Conservation (phyloP, 2,329 filamentous ascomycete species). For the Colletotrichum aenigma region DNA sequence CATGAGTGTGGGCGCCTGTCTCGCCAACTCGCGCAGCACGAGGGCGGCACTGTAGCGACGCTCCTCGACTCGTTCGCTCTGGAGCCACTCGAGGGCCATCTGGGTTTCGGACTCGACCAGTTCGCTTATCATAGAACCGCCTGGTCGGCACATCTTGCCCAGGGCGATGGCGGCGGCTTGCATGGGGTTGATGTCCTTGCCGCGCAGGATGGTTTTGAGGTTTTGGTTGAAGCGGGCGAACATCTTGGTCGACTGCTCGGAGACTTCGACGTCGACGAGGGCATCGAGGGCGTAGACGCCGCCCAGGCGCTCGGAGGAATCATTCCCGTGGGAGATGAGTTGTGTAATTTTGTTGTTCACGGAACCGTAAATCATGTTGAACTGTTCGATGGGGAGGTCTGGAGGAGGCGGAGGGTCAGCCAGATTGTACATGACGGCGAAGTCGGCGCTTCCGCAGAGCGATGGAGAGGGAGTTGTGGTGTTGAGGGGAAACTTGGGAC, state of each 20-base stretch:
- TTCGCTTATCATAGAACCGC: constrained; percentile 92
- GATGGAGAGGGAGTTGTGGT: background rate
- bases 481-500: background rate
- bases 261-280: constrained; percentile 94
- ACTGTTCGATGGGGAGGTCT: constrained; percentile 84
- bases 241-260: constrained; percentile 84
- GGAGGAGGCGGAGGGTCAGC: constrained; percentile 6
- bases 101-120: constrained; percentile 97
- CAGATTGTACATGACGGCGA: background rate
- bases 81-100: constrained; percentile 94
- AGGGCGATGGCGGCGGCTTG: constrained; percentile 87
- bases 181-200: constrained; percentile 91
- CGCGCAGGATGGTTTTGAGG: constrained; percentile 84
- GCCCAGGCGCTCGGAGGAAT: constrained; percentile 86
- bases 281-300: constrained; percentile 91
- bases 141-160: constrained; percentile 88
- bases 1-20: constrained; percentile 92
- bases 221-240: constrained; percentile 94
- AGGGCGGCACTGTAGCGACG: constrained; percentile 92
- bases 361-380: constrained; percentile 62
- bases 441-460: background rate
- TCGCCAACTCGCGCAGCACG: constrained; percentile 86
- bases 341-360: constrained; percentile 63
- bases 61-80: constrained; percentile 92
- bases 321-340: constrained; percentile 83